These are phyloP conservation scores for Rhinocladiella mackenziei DNA, from an alignment of 2,329 filamentous ascomycete genomes.

Conservation along the genomic window DNA sequence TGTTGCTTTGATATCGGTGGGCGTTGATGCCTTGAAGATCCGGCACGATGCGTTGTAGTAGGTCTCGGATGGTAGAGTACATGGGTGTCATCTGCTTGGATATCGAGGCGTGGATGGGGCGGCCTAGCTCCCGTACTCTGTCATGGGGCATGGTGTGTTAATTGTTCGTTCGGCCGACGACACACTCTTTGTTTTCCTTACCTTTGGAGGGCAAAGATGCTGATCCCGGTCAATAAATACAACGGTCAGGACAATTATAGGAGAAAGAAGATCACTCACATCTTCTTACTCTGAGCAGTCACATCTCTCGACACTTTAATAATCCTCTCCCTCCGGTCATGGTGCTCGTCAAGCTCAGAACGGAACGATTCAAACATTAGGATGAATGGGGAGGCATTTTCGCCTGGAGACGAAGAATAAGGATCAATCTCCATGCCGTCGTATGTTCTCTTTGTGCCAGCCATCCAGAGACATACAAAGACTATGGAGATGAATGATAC, in stretches of 20 bases:
- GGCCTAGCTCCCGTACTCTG: slow-evolving; percentile 41
- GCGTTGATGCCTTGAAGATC: slow-evolving; percentile 77
- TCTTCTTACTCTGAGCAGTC: slow-evolving; percentile 93
- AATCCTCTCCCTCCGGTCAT: slow-evolving; percentile 84
- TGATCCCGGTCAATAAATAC: slow-evolving; percentile 34
- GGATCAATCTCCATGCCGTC: slow-evolving; percentile 20
- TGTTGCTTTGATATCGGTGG: slow-evolving; percentile 73
- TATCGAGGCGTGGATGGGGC: slow-evolving; percentile 61
- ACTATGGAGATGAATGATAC: too few species aligned
- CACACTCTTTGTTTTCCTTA: slow-evolving; percentile 36
- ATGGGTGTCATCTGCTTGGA: slow-evolving; percentile 66
- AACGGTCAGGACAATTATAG: slow-evolving; percentile 5
- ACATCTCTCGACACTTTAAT: slow-evolving; percentile 91
- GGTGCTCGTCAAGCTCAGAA: slow-evolving; percentile 85
- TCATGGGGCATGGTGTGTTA: neutral
- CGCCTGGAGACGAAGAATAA: slow-evolving; percentile 17
- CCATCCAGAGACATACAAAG: slow-evolving; percentile 17
- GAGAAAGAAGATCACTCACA: slow-evolving; percentile 63
- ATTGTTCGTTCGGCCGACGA: neutral
- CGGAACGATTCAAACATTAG: slow-evolving; percentile 83
- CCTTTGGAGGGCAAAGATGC: slow-evolving; percentile 82
- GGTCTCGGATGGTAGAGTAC: slow-evolving; percentile 64
- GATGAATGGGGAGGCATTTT: slow-evolving; percentile 45
- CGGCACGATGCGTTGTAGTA: slow-evolving; percentile 63
- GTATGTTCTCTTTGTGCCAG: slow-evolving; percentile 26